Percentiles rank a stretch among this genome's conserved stretches.
Conservation (phyloP, 129 eudicot genomes). For the Smallanthus sonchifolius region DNA sequence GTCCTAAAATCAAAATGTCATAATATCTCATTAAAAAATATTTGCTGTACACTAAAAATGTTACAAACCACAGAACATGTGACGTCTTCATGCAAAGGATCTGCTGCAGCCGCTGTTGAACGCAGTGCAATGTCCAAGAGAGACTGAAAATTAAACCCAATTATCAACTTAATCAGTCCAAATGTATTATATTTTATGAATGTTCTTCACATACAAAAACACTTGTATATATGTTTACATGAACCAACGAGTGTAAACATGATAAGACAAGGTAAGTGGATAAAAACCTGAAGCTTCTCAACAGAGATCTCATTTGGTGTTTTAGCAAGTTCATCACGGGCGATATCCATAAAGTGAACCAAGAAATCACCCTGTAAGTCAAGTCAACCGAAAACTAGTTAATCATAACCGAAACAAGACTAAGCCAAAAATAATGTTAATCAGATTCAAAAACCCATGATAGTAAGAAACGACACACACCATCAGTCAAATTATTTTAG, state of each 20-base stretch:
- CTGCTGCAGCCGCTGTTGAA: constrained; percentile 95
- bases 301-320: constrained; percentile 86
- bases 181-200: background rate
- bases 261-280: constrained; percentile 3
- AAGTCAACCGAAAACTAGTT: background rate
- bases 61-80: constrained; percentile 85
- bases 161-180: constrained; percentile 3
- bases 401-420: constrained; percentile 12
- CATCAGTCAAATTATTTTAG: background rate
- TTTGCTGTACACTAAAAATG: background rate
- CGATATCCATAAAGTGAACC: constrained; percentile 99
- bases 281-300: constrained; percentile 90
- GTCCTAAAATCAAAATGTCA: constrained; percentile 48
- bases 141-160: constrained; percentile 45
- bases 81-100: constrained; percentile 91
- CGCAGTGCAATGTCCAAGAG: constrained; percentile 98
- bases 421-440: background rate
- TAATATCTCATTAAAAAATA: background rate
- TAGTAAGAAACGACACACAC: too few species aligned
- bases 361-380: constrained; percentile 86
- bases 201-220: background rate
- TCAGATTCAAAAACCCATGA: background rate
- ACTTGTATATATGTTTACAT: background rate
- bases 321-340: constrained; percentile 86
- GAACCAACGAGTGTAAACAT: constrained; percentile 8